These are phyloP conservation scores for Hippophae rhamnoides DNA, from an alignment of 306 rosid species.

Conservation along the genomic window DNA sequence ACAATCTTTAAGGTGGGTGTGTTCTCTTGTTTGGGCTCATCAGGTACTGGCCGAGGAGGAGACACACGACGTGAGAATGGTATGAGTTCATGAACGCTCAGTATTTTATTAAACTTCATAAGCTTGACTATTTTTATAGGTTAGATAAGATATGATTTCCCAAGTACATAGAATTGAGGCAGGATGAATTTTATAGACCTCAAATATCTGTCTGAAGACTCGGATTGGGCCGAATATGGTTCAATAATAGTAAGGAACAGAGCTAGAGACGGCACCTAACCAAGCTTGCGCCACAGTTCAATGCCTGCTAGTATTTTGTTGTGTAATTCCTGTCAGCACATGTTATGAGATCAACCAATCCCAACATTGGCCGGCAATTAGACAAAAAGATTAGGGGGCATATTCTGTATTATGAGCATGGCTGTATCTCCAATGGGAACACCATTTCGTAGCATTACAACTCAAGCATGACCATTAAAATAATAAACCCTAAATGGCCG, in stretches of 20 bases:
- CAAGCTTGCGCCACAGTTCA: neutral
- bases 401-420: too few species aligned
- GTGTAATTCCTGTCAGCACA: neutral
- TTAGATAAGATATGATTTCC: too few species aligned
- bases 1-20: conserved; percentile 16
- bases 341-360: neutral
- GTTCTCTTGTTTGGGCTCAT: neutral
- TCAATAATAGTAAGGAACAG: neutral
- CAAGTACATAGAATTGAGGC: too few species aligned
- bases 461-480: too few species aligned
- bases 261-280: neutral
- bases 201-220: neutral
- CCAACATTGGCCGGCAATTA: conserved; percentile 4
- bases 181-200: conserved; percentile 5
- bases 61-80: neutral
- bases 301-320: neutral
- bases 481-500: too few species aligned
- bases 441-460: too few species aligned
- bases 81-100: conserved; percentile 4
- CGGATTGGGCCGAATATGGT: neutral
- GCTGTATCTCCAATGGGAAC: too few species aligned
- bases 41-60: neutral
- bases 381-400: neutral
- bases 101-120: conserved; percentile 14
- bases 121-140: neutral